Percentiles rank a stretch among this genome's conserved stretches.
phyloP scores from a whole-genome alignment of 2,329 filamentous ascomycete genomes.

The Penicillium sp. region DNA sequence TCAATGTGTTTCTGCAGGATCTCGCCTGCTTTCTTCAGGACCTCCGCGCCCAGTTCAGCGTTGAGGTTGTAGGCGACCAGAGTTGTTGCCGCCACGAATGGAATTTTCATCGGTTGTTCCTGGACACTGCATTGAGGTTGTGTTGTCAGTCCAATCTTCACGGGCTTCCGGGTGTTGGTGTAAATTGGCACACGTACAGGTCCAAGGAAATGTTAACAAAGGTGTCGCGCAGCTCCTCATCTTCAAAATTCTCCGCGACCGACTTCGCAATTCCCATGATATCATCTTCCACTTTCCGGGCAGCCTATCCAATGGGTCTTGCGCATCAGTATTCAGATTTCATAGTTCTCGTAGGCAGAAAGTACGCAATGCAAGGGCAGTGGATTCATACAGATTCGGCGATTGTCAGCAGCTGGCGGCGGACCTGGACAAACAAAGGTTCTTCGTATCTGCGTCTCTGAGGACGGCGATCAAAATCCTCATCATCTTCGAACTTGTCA shows the following conservation, averaged over 20 bases:
- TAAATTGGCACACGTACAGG: conserved; percentile 53
- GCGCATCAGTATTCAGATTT: conserved; percentile 9
- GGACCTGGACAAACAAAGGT: conserved; percentile 68
- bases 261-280: conserved; percentile 71
- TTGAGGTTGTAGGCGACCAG: conserved; percentile 77
- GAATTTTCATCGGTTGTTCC: conserved; percentile 97
- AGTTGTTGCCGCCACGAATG: conserved; percentile 82
- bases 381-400: conserved; percentile 64
- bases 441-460: conserved; percentile 74
- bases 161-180: background rate
- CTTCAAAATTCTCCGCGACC: conserved; percentile 81
- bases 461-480: conserved; percentile 70
- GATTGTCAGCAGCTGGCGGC: conserved; percentile 74
- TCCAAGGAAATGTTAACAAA: conserved; percentile 75
- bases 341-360: background rate
- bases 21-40: conserved; percentile 63
- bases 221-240: conserved; percentile 69
- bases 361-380: background rate
- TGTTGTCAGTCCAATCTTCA: background rate
- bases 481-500: conserved; percentile 61
- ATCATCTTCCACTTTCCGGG: conserved; percentile 77
- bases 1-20: conserved; percentile 67
- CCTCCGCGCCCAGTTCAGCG: conserved; percentile 68
- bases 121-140: conserved; percentile 51
- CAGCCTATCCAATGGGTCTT: conserved; percentile 46